These are phyloP conservation scores for Meira miltonrushii DNA, from an alignment of 1,284 basidiomycete genomes.

Conservation along the genomic window DNA sequence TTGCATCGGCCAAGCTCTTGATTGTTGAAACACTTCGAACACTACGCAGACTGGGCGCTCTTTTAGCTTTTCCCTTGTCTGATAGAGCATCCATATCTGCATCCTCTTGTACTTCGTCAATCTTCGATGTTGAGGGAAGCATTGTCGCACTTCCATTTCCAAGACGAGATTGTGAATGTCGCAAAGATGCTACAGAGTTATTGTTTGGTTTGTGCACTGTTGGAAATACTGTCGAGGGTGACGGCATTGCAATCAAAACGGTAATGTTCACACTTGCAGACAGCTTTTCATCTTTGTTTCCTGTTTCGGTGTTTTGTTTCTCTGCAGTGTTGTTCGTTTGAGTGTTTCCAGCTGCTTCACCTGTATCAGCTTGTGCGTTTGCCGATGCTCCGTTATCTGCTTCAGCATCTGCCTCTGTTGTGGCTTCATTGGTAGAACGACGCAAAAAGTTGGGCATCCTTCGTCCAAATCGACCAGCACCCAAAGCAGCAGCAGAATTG, in stretches of 20 bases:
- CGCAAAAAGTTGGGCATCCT: slow-evolving; percentile 24
- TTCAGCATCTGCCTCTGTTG: neutral
- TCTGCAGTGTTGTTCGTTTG: slow-evolving; percentile 7
- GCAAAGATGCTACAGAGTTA: neutral
- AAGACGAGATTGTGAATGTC: neutral
- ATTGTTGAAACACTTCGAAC: slow-evolving; percentile 27
- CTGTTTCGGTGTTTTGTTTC: slow-evolving; percentile 14
- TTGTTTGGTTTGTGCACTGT: slow-evolving; percentile 2
- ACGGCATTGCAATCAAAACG: slow-evolving; percentile 45
- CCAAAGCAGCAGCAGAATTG: neutral
- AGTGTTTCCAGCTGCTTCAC: slow-evolving; percentile 2
- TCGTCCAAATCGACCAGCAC: slow-evolving; percentile 5
- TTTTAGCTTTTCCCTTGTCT: slow-evolving; percentile 16
- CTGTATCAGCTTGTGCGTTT: neutral
- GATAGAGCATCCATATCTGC: slow-evolving; percentile 4
- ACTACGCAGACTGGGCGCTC: slow-evolving; percentile 36
- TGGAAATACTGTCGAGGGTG: slow-evolving; percentile 36
- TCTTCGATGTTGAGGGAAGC: slow-evolving; percentile 11
- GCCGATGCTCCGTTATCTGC: neutral
- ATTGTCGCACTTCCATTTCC: neutral
- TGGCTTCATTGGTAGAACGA: neutral
- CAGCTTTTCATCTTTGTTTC: slow-evolving; percentile 10
- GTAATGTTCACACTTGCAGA: slow-evolving; percentile 41
- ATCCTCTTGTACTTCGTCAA: slow-evolving; percentile 31
- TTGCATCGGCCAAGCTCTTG: slow-evolving; percentile 35